Conservation (phyloP, 2,329 filamentous ascomycete genomes). For the Acrodontium crateriforme region DNA sequence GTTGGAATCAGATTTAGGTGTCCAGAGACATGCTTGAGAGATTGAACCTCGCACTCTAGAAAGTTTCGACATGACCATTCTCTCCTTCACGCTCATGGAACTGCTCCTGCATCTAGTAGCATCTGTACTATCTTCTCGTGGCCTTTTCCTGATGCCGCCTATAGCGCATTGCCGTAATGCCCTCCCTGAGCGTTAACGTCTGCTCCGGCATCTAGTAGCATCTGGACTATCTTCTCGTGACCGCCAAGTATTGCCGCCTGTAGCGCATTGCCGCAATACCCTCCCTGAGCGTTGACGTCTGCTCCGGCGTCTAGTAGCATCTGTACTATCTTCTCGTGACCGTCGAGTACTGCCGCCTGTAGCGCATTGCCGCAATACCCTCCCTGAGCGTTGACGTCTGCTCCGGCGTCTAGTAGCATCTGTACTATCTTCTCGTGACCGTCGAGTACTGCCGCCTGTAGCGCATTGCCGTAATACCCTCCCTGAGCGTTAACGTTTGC, state of each 20-base stretch:
- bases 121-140: conserved; percentile 5
- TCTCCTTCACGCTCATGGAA: conserved; percentile 2
- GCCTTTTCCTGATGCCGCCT: conserved; percentile 6
- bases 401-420: conserved; percentile 8
- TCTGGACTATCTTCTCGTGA: conserved; percentile 3
- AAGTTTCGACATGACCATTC: conserved; percentile 2
- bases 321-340: conserved; percentile 6
- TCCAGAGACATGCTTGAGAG: too few species aligned
- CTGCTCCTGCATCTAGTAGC: conserved; percentile 6
- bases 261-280: conserved; percentile 5
- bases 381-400: conserved; percentile 6
- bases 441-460: conserved; percentile 3
- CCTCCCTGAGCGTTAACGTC: conserved; percentile 5
- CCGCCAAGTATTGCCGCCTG: conserved; percentile 4
- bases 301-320: conserved; percentile 6
- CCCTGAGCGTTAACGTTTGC: conserved; percentile 4
- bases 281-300: conserved; percentile 4
- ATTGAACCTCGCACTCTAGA: too few species aligned
- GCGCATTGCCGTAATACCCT: conserved; percentile 2
- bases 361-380: conserved; percentile 4
- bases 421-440: conserved; percentile 4
- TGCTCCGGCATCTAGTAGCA: conserved; percentile 6
- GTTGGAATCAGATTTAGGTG: too few species aligned
- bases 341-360: conserved; percentile 4
- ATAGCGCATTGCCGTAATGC: conserved; percentile 6